These are phyloP conservation scores for Trichothecium sympodiale DNA, from an alignment of 2,329 filamentous ascomycete species.

Conservation along the genomic window DNA sequence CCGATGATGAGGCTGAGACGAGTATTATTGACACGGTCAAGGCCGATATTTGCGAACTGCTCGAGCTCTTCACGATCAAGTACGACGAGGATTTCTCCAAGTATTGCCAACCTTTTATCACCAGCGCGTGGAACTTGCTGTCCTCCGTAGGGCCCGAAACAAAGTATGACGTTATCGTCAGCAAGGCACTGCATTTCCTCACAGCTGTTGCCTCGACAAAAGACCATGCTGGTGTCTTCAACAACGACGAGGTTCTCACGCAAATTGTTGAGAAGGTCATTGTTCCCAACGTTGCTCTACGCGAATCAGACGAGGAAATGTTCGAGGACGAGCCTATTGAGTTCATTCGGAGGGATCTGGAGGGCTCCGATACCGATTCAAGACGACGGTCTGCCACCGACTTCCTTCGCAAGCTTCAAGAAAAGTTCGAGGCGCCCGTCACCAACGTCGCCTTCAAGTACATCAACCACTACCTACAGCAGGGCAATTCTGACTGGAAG, in stretches of 20 bases:
- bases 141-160: conserved; percentile 78
- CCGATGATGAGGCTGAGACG: conserved; percentile 81
- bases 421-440: conserved; percentile 76
- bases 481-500: conserved; percentile 80
- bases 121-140: conserved; percentile 81
- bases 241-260: conserved; percentile 64
- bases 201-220: conserved; percentile 74
- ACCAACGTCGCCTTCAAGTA: conserved; percentile 82
- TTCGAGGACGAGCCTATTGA: conserved; percentile 99
- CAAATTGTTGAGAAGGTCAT: conserved; percentile 95
- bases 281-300: conserved; percentile 79
- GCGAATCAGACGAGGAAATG: conserved; percentile 88
- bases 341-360: conserved; percentile 88
- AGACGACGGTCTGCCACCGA: conserved; percentile 86
- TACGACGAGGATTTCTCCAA: conserved; percentile 88
- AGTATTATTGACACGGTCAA: conserved; percentile 79
- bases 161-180: conserved; percentile 90
- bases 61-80: conserved; percentile 87
- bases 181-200: conserved; percentile 87
- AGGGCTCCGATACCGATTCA: conserved; percentile 93
- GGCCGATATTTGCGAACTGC: conserved; percentile 82
- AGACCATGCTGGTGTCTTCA: conserved; percentile 75
- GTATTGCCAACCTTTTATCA: conserved; percentile 74
- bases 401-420: conserved; percentile 80
- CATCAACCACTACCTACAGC: conserved; percentile 75